Evolutionary conservation across 164 flowering plant genomes (phyloP).

Genomic region (Nymphaea colorata): DNA sequence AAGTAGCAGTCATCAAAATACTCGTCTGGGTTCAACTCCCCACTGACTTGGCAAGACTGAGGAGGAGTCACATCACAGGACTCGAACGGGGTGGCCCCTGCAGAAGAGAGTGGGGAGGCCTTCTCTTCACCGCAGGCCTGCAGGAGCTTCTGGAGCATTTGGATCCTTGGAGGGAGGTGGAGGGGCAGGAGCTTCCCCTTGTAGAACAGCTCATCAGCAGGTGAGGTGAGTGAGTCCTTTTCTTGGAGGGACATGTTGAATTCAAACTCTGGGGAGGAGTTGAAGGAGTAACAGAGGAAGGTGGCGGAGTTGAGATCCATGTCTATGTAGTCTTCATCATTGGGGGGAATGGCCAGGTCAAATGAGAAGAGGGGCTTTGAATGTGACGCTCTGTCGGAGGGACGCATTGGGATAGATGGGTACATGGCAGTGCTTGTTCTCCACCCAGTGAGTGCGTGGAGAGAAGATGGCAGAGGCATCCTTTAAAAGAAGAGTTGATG

Average conservation of each 20-base stretch:
- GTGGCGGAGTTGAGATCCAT: conserved; percentile 53
- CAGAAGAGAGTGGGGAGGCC: conserved; percentile 9
- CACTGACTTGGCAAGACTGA: conserved; percentile 49
- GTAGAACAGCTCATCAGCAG: conserved; percentile 94
- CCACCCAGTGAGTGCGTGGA: no score
- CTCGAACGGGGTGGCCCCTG: conserved; percentile 26
- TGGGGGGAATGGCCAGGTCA: conserved; percentile 13
- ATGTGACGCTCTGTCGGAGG: neutral
- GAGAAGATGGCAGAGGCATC: neutral
- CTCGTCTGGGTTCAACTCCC: conserved; percentile 55
- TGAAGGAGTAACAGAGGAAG: conserved; percentile 17
- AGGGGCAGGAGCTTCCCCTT: conserved; percentile 88
- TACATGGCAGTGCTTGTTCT: neutral
- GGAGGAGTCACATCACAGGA: conserved; percentile 54
- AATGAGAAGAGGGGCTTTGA: conserved; percentile 3
- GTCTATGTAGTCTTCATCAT: conserved; percentile 76
- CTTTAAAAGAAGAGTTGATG: neutral
- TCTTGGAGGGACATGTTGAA: conserved; percentile 49
- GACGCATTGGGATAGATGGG: neutral
- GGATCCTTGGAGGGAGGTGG: conserved; percentile 70
- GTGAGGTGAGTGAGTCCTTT: conserved; percentile 33
- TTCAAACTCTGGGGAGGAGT: conserved; percentile 55
- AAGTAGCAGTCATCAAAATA: conserved; percentile 43
- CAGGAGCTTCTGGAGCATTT: conserved; percentile 63
- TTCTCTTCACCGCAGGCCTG: conserved; percentile 7